phyloP scores from a whole-genome alignment of 2,329 filamentous ascomycete genomes.

The Fusarium metavorans region DNA sequence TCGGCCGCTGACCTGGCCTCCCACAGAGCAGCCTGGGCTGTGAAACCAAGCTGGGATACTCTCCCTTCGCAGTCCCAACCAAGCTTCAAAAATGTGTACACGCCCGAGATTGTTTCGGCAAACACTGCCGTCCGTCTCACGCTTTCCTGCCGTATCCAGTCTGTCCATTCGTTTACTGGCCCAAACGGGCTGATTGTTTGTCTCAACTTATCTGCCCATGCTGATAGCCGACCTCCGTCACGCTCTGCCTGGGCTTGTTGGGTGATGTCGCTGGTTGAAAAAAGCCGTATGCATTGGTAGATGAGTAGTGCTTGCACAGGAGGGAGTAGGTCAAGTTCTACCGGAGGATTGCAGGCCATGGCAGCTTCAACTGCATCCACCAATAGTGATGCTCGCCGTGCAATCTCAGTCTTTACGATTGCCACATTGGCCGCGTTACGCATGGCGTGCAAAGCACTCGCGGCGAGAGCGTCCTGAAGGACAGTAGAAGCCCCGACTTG shows the following conservation, averaged over 20 bases:
- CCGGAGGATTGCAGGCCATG: background rate
- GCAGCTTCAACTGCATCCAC: conserved; percentile 9
- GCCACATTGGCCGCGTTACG: conserved; percentile 1
- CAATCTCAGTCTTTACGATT: conserved; percentile 1
- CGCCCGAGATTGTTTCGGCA: background rate
- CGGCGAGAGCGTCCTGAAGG: conserved; percentile 5
- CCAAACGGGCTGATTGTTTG: background rate
- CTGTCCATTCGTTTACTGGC: background rate
- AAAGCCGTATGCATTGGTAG: conserved; percentile 23
- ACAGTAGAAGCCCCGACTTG: conserved; percentile 10
- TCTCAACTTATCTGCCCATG: background rate
- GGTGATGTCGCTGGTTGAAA: conserved; percentile 22
- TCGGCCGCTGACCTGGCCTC: conserved; percentile 13
- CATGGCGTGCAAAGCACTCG: conserved; percentile 2
- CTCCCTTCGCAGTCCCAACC: conserved; percentile 1
- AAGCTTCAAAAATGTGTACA: conserved; percentile 11
- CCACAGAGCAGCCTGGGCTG: conserved; percentile 5
- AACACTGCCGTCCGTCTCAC: conserved; percentile 12
- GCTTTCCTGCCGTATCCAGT: conserved; percentile 13
- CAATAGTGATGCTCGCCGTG: conserved; percentile 1
- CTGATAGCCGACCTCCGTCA: background rate
- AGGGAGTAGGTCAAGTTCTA: conserved; percentile 9
- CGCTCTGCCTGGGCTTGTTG: conserved; percentile 35
- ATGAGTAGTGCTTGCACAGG: conserved; percentile 23
- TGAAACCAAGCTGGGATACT: conserved; percentile 14